These are phyloP conservation scores for Cyberlindnera maritima DNA, from an alignment of 805 yeast genomes.

Conservation along the genomic window DNA sequence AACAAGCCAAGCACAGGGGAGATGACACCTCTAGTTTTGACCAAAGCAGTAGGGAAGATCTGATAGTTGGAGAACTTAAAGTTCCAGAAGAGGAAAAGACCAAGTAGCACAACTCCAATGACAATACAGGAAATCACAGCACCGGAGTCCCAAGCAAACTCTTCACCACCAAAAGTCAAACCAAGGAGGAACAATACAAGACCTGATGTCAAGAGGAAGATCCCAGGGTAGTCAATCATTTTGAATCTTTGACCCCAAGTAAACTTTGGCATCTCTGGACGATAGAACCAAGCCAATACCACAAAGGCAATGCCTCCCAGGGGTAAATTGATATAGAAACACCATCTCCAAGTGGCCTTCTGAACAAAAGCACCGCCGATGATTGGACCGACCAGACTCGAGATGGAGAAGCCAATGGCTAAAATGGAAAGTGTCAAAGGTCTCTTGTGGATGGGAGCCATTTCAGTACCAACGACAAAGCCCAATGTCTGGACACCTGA, in stretches of 20 bases:
- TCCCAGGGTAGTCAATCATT: slow-evolving; percentile 51
- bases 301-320: slow-evolving; percentile 51
- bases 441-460: slow-evolving; percentile 34
- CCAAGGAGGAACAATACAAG: slow-evolving; percentile 45
- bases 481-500: slow-evolving; percentile 62
- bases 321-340: slow-evolving; percentile 64
- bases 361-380: slow-evolving; percentile 66
- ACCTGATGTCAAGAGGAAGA: slow-evolving; percentile 39
- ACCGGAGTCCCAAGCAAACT: slow-evolving; percentile 52
- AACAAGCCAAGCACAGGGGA: slow-evolving; percentile 31
- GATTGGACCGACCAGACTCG: slow-evolving; percentile 60
- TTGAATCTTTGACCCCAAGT: slow-evolving; percentile 35
- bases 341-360: slow-evolving; percentile 67
- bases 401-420: slow-evolving; percentile 39
- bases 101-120: slow-evolving; percentile 19
- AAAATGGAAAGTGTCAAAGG: slow-evolving; percentile 20
- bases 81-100: slow-evolving; percentile 11
- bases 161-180: slow-evolving; percentile 52
- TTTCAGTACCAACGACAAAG: slow-evolving; percentile 54
- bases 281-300: slow-evolving; percentile 38
- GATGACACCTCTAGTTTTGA: slow-evolving; percentile 35
- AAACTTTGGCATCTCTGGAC: slow-evolving; percentile 46
- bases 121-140: slow-evolving; percentile 47
- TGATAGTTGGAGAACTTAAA: slow-evolving; percentile 10
- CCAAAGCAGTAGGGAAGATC: slow-evolving; percentile 39